phyloP scores from a whole-genome alignment of 2,329 filamentous ascomycete genomes.

The Zymoseptoria tritici region DNA sequence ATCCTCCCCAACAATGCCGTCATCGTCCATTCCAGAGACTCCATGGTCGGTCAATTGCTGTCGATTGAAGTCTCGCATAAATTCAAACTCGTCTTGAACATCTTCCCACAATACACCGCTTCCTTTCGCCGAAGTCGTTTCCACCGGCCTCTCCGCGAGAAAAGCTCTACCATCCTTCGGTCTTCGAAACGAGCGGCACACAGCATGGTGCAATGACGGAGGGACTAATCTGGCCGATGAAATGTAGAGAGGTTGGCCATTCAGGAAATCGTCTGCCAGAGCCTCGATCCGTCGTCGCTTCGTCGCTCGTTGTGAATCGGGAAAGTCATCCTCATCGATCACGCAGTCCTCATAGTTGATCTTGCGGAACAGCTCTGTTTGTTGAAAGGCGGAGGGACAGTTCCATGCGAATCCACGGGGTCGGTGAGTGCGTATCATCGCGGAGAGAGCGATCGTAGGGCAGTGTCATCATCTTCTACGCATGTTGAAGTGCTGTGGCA shows the following conservation, averaged over 20 bases:
- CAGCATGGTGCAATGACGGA: slow-evolving; percentile 6
- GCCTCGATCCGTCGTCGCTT: slow-evolving; percentile 52
- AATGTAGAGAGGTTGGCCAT: slow-evolving; percentile 50
- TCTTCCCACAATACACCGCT: slow-evolving; percentile 1
- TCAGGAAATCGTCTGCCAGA: slow-evolving; percentile 52
- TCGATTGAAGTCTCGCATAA: slow-evolving; percentile 2
- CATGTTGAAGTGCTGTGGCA: neutral
- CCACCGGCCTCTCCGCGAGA: neutral
- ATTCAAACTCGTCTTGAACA: slow-evolving; percentile 12
- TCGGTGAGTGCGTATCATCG: slow-evolving; percentile 26
- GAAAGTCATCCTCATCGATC: slow-evolving; percentile 47
- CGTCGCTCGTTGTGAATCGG: slow-evolving; percentile 41
- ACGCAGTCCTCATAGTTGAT: slow-evolving; percentile 20
- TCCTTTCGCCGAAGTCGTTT: neutral
- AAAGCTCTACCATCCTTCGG: slow-evolving; percentile 54
- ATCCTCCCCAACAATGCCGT: neutral
- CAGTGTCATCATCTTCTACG: neutral
- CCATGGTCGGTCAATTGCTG: neutral
- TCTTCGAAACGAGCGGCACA: slow-evolving; percentile 7
- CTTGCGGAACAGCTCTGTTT: slow-evolving; percentile 22
- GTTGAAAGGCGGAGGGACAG: slow-evolving; percentile 25
- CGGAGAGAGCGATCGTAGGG: neutral
- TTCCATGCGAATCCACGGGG: slow-evolving; percentile 26
- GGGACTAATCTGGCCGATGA: slow-evolving; percentile 45
- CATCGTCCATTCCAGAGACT: neutral